phyloP scores from a whole-genome alignment of 768 basidiomycete genomes.

The Mycena amicta region DNA sequence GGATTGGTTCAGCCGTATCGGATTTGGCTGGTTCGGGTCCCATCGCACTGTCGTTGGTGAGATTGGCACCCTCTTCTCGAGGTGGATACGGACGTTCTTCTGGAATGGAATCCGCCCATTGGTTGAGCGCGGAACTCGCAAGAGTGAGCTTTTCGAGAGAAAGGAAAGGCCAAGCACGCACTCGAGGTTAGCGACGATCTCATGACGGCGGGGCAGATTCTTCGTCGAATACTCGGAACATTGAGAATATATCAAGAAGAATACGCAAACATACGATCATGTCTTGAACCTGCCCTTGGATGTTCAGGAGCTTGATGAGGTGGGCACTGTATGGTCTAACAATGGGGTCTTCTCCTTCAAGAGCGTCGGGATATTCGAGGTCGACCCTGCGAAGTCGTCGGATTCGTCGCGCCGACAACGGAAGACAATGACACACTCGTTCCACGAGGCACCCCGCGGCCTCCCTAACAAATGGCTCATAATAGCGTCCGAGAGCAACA shows the following conservation, averaged over 20 bases:
- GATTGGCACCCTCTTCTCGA: not conserved
- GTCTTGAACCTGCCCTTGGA: conserved; percentile 42
- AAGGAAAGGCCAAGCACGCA: not conserved
- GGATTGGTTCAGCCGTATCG: conserved; percentile 59
- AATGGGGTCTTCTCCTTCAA: conserved; percentile 58
- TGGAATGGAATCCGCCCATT: conserved; percentile 71
- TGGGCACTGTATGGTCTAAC: conserved; percentile 42
- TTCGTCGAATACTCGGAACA: conserved; percentile 42
- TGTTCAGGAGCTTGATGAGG: conserved; percentile 48
- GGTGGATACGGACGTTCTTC: conserved; percentile 47
- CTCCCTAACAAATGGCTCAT: conserved; percentile 43
- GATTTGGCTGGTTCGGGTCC: conserved; percentile 51
- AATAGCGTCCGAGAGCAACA: conserved; percentile 18
- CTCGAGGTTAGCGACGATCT: conserved; percentile 70
- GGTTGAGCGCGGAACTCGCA: conserved; percentile 57
- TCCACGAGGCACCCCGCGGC: conserved; percentile 53
- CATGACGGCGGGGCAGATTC: conserved; percentile 31
- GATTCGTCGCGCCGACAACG: conserved; percentile 22
- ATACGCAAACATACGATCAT: conserved; percentile 39
- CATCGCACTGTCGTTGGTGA: conserved; percentile 40
- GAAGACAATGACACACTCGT: conserved; percentile 40
- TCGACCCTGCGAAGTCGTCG: conserved; percentile 41
- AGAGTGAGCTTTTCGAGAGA: not conserved
- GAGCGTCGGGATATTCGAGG: conserved; percentile 49
- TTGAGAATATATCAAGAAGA: not conserved